These are phyloP conservation scores for Neurospora sp. DNA, from an alignment of 495 filamentous ascomycete genomes.

Conservation along the genomic window DNA sequence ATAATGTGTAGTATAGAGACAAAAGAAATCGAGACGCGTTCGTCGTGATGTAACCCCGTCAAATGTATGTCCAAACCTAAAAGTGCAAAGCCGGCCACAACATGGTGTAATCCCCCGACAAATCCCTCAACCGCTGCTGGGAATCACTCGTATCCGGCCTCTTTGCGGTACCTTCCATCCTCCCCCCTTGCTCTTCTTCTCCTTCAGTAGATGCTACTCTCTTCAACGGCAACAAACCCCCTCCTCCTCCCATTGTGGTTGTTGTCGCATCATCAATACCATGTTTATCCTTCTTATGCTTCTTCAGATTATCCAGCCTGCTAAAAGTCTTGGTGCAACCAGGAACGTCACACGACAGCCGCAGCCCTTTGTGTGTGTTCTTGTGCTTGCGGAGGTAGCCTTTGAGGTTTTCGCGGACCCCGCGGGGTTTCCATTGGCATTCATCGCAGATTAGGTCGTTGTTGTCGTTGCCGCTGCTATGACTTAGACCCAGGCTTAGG, in stretches of 20 bases:
- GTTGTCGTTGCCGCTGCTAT: background rate
- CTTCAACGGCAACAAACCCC: slow-evolving; percentile 11
- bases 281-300: slow-evolving; percentile 31
- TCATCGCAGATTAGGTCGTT: slow-evolving; percentile 27
- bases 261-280: slow-evolving; percentile 17
- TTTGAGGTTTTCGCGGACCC: slow-evolving; percentile 26
- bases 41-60: background rate
- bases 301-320: slow-evolving; percentile 33
- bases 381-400: slow-evolving; percentile 31
- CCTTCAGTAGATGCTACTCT: slow-evolving; percentile 7
- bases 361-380: slow-evolving; percentile 27
- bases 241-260: background rate
- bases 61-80: background rate
- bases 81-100: slow-evolving; percentile 27
- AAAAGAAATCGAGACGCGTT: background rate
- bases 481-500: background rate
- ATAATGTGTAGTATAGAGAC: background rate
- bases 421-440: slow-evolving; percentile 29
- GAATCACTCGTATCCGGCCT: slow-evolving; percentile 12
- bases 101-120: slow-evolving; percentile 23
- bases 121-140: slow-evolving; percentile 10
- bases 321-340: slow-evolving; percentile 32
- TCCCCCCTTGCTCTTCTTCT: slow-evolving; percentile 7
- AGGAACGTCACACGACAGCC: slow-evolving; percentile 21
- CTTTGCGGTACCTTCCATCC: background rate